Evolutionary conservation across 495 filamentous ascomycete genomes (phyloP), one percentile per base, ranked within the genome.

Genomic region (Neurospora sp.): DNA sequence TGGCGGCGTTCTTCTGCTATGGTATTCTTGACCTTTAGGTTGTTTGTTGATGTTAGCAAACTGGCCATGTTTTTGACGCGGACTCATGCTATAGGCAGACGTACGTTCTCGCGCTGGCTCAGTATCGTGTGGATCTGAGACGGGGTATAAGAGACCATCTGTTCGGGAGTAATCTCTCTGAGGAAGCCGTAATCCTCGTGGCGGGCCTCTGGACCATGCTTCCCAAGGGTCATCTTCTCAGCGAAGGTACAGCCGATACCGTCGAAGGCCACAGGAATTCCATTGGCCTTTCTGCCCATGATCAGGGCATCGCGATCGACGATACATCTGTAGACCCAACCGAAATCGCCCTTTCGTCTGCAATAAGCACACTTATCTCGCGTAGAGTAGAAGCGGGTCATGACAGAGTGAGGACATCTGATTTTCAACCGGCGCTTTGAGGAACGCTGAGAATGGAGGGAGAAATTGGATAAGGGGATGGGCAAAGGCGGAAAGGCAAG

Each of bases 291-390:
- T 66, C 80, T 83, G 20, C 84, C 79, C 46, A 83, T 74, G 22
- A 85, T 78, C 8, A 85, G 41, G n/a, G 81, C 66, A 31, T 87
- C 84, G 22, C 81, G 80, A 76, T 93, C 91, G 75, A 89, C 84
- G 6, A 82, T 86, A 77, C 92, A 94, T 59, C 82, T 78, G 74
- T 91, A 94, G 27, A 94, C 81, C 87, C 88, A 93, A 38, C 90
- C 89, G 61, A 88, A 83, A 16, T 81, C 75, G 5, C 88, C 84
- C 1, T 73, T 73, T 69, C 77, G 77, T 16, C 79, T 76, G 74
- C 91, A 93, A 4, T 82, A 53, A 4, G 83, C 71, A 80, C 92
- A 94, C 16, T 69, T 71, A 46, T 83, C 76, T 1, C 75, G 40
- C 22, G 78, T 76, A 35, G 79, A 78, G 76, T 88, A 90, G 5